Base-by-base conservation (phyloP, 1,139 yeast species). In the Lodderomyces theae region DNA sequence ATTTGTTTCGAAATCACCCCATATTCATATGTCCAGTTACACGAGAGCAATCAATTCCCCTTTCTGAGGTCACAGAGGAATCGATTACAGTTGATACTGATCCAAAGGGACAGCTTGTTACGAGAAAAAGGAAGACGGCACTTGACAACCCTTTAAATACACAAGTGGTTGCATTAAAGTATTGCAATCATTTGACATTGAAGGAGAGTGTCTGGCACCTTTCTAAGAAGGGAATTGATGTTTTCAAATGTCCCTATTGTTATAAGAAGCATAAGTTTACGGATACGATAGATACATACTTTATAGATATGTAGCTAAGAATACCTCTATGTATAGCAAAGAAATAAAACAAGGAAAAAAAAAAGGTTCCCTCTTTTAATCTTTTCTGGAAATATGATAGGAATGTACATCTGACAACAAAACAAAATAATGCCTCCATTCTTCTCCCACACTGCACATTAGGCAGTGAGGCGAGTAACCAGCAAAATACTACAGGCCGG, bases 21-120 rank as follows among this genome's bases (percentile, higher is more conserved):
- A 81, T 89, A 3, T 89, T 88, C 60, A 89, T 88, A 4, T 89
- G 97, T 58, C 97, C 97, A 0, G 90, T 89, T 1, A 77, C 92
- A 6, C 86, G 87, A 58, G 96, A 88, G 51, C 96, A 90, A 54
- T 53, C 68, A 21, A 55, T 69, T 15, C 77, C 77, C 4, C 52
- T 67, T 19, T 61, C 71, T 1, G 56, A 56, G 7, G 42, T 37
- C 11, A 42, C 44, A 4, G 45, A 39, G 13, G 44, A 45, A 19
- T 43, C 50, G 26, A 47, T 51, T 23, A 13, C 11, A 4, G 31
- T 37, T 10, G 15, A 30, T 12, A 17, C 10, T 12, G 30, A 21
- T 12, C 19, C 13, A 8, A 29, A 29, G 4, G 34, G 18, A 12
- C 29, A 19, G 15, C n/a, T 30, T 11, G 31, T 21, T 4, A n/a